phyloP scores from a whole-genome alignment of 2,329 filamentous ascomycete species.

The Xylogone sp. region DNA sequence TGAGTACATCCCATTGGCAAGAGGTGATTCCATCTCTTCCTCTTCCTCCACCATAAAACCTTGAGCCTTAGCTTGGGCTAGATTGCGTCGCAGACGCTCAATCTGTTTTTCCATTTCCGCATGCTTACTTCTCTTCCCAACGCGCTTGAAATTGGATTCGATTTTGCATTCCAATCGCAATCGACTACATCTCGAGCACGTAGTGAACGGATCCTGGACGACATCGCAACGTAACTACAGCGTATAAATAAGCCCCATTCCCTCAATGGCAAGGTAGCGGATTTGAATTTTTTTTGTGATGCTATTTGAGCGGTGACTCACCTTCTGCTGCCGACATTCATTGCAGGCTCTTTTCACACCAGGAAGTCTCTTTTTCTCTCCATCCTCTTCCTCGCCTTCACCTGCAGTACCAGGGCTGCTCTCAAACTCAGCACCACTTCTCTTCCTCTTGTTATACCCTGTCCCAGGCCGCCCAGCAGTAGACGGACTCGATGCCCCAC shows the following conservation, averaged over 20 bases:
- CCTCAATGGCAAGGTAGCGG: not conserved
- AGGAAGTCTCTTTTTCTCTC: constrained; percentile 61
- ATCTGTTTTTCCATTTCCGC: constrained; percentile 86
- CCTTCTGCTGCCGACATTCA: constrained; percentile 82
- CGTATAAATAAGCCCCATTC: constrained; percentile 8
- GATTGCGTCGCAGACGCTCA: constrained; percentile 59
- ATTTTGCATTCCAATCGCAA: constrained; percentile 82
- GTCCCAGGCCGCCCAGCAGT: constrained; percentile 22
- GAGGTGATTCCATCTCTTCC: constrained; percentile 54
- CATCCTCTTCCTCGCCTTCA: constrained; percentile 51
- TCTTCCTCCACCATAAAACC: constrained; percentile 53
- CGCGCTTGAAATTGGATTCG: constrained; percentile 81
- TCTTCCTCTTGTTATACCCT: constrained; percentile 51
- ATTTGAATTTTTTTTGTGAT: too few species aligned
- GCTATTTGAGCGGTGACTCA: constrained; percentile 38
- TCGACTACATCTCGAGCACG: constrained; percentile 73
- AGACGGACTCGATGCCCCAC: constrained; percentile 24
- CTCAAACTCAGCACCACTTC: constrained; percentile 48
- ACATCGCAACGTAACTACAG: constrained; percentile 79
- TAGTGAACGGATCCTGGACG: constrained; percentile 73
- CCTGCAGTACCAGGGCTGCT: constrained; percentile 57
- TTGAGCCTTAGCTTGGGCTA: constrained; percentile 56
- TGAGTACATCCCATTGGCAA: constrained; percentile 52
- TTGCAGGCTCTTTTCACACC: constrained; percentile 79
- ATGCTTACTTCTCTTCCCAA: constrained; percentile 78